Evolutionary conservation across 2,329 filamentous ascomycete species (phyloP).

Genomic region (Chaetomium olivaceum): DNA sequence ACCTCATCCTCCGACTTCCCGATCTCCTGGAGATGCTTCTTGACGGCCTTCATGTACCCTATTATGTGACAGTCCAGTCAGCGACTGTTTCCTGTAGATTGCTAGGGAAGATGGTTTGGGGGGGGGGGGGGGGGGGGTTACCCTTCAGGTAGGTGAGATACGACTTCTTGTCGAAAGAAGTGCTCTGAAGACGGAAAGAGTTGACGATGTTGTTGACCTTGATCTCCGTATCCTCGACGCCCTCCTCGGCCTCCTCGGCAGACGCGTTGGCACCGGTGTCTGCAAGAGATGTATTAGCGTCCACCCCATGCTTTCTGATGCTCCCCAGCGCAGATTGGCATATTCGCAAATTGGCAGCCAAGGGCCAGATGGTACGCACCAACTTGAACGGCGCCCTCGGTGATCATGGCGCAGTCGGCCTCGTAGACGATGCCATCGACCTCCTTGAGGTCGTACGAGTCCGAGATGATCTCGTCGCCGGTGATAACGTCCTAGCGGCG

Average conservation of each 20-base stretch:
- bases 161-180: slow-evolving; percentile 81
- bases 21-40: slow-evolving; percentile 62
- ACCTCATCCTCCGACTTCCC: slow-evolving; percentile 65
- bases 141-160: slow-evolving; percentile 85
- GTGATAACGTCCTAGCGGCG: slow-evolving; percentile 75
- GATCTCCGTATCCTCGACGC: slow-evolving; percentile 65
- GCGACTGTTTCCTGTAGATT: neutral
- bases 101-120: too few species aligned
- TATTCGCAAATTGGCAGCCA: neutral
- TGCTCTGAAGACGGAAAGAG: slow-evolving; percentile 84
- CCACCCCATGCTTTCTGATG: neutral
- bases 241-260: slow-evolving; percentile 83
- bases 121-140: slow-evolving; percentile 38
- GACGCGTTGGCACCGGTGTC: slow-evolving; percentile 96
- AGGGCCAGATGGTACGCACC: slow-evolving; percentile 53
- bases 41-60: slow-evolving; percentile 90
- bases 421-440: slow-evolving; percentile 82
- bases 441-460: slow-evolving; percentile 83
- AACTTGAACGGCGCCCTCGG: slow-evolving; percentile 71
- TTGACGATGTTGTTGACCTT: slow-evolving; percentile 91
- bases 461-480: slow-evolving; percentile 94
- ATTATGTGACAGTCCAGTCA: slow-evolving; percentile 15
- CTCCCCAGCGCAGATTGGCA: neutral
- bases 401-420: slow-evolving; percentile 89
- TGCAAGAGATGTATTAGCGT: slow-evolving; percentile 37